These are phyloP conservation scores for Mycena crocata DNA, from an alignment of 768 basidiomycete species.

Conservation along the genomic window DNA sequence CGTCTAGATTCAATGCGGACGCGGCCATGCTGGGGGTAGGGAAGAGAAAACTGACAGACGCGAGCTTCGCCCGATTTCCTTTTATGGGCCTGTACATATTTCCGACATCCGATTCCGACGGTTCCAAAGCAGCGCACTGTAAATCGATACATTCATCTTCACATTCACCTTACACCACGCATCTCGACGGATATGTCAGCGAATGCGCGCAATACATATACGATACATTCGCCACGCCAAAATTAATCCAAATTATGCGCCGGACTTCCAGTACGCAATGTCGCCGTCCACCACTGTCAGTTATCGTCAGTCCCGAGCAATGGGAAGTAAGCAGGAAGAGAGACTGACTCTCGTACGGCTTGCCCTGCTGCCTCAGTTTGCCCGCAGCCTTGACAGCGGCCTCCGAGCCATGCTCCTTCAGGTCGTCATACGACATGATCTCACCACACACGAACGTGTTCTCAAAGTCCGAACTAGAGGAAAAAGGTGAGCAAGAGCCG, in stretches of 20 bases:
- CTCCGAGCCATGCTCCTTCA: constrained; percentile 93
- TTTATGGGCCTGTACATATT: constrained; percentile 14
- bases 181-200: constrained; percentile 6
- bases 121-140: not conserved
- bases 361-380: constrained; percentile 95
- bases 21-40: not conserved
- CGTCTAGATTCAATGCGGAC: not conserved
- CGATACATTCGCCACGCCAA: constrained; percentile 17
- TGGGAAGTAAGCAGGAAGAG: not conserved
- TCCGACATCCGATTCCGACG: constrained; percentile 4
- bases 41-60: not conserved
- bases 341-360: constrained; percentile 91
- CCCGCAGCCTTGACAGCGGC: constrained; percentile 93
- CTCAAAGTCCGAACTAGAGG: constrained; percentile 89
- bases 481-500: constrained; percentile 1
- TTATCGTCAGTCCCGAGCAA: constrained; percentile 18
- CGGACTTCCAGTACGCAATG: constrained; percentile 93
- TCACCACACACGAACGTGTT: constrained; percentile 98
- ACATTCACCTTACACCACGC: constrained; percentile 15
- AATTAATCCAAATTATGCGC: constrained; percentile 50
- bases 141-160: constrained; percentile 10
- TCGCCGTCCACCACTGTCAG: constrained; percentile 84
- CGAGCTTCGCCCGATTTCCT: not conserved
- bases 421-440: constrained; percentile 92
- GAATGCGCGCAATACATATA: constrained; percentile 19